phyloP scores from a whole-genome alignment of 78 protist species.

The Cyanophora paradoxa region DNA sequence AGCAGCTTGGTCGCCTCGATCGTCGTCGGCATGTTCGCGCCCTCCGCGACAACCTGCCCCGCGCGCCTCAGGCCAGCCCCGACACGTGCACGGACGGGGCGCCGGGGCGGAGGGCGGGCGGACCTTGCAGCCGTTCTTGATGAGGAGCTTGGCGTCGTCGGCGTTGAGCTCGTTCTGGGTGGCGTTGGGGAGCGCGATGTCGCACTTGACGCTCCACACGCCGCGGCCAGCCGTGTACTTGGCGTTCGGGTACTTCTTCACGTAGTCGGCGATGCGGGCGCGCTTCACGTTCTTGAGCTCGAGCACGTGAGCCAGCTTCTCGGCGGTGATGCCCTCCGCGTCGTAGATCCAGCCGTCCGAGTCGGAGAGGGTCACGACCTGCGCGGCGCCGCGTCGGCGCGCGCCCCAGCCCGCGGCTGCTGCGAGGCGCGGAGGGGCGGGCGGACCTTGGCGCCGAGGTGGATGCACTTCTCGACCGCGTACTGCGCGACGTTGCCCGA shows the following conservation, averaged over 20 bases:
- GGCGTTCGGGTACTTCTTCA: neutral
- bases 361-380: conserved; percentile 49
- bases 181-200: conserved; percentile 65
- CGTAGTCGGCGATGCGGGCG: conserved; percentile 26
- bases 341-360: conserved; percentile 28
- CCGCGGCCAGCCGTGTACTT: conserved; percentile 22
- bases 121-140: too few species aligned
- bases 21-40: conserved; percentile 61
- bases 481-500: conserved; percentile 65
- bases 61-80: neutral
- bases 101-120: neutral
- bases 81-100: neutral
- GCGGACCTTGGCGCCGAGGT: conserved; percentile 47
- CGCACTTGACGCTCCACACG: conserved; percentile 39
- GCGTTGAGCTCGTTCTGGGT: conserved; percentile 64
- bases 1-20: conserved; percentile 39
- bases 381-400: too few species aligned
- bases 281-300: conserved; percentile 29
- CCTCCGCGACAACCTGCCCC: conserved; percentile 40
- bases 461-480: conserved; percentile 19
- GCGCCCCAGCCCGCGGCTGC: too few species aligned
- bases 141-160: conserved; percentile 43
- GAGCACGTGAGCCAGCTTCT: conserved; percentile 20
- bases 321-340: conserved; percentile 35
- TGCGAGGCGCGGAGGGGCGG: too few species aligned